Evolutionary conservation across 306 rosid genomes (phyloP).

Genomic region (Vigna trinervia): DNA sequence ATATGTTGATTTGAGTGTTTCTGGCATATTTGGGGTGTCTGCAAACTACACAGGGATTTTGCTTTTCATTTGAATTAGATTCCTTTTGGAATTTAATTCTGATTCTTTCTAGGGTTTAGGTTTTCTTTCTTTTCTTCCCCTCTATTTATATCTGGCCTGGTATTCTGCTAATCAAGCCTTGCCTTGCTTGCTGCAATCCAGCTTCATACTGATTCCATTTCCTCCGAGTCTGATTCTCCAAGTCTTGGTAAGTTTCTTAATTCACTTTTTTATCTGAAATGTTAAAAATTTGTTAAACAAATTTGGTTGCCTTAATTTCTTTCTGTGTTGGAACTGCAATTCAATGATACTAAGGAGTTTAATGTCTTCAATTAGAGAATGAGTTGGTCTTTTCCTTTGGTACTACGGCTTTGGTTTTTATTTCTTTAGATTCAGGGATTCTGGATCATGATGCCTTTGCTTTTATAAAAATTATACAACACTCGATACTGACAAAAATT

Average conservation of each 20-base stretch:
- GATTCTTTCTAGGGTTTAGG: slow-evolving; percentile 39
- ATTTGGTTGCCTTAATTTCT: slow-evolving; percentile 28
- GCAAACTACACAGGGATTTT: slow-evolving; percentile 15
- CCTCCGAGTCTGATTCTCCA: slow-evolving; percentile 18
- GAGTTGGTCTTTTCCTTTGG: slow-evolving; percentile 7
- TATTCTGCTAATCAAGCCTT: slow-evolving; percentile 26
- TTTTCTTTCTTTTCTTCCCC: not conserved
- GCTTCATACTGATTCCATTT: slow-evolving; percentile 6
- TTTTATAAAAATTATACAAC: not conserved
- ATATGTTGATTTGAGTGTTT: slow-evolving; percentile 30
- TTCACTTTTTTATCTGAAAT: slow-evolving; percentile 17
- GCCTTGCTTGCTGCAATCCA: slow-evolving; percentile 1
- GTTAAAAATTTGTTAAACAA: not conserved
- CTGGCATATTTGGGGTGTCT: slow-evolving; percentile 20
- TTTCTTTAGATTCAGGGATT: not conserved
- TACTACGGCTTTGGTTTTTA: not conserved
- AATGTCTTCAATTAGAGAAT: not conserved
- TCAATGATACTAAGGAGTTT: not conserved
- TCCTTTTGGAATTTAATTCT: slow-evolving; percentile 63
- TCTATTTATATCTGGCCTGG: not conserved
- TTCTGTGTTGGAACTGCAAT: slow-evolving; percentile 3
- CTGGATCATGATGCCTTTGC: slow-evolving; percentile 4
- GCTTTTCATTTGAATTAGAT: slow-evolving; percentile 49
- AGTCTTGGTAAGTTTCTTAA: slow-evolving; percentile 49
- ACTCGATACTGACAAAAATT: slow-evolving; percentile 3